Percentiles rank a stretch among this genome's conserved stretches.
phyloP scores from a whole-genome alignment of 2,329 filamentous ascomycete genomes.

The Rutstroemia sp. region DNA sequence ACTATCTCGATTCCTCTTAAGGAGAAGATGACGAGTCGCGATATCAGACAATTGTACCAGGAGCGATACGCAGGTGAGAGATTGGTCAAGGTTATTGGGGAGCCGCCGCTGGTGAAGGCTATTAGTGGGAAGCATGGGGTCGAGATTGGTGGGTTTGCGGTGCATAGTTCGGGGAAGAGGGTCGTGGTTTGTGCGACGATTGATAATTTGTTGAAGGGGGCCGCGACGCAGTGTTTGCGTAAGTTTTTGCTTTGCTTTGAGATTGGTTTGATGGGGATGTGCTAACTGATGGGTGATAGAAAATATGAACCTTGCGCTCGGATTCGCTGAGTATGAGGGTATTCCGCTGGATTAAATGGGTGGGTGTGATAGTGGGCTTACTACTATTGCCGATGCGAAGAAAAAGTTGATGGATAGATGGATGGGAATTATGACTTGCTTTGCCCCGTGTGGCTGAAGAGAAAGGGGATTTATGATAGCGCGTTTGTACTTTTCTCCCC shows the following conservation, averaged over 20 bases:
- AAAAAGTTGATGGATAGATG: no score
- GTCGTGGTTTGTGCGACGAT: constrained; percentile 93
- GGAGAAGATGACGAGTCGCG: constrained; percentile 79
- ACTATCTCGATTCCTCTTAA: constrained; percentile 86
- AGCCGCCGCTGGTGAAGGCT: constrained; percentile 76
- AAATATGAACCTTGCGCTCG: constrained; percentile 90
- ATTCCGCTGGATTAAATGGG: constrained; percentile 49
- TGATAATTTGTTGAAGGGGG: constrained; percentile 89
- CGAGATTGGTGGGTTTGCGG: constrained; percentile 93
- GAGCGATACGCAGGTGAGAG: constrained; percentile 94
- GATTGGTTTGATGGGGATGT: constrained; percentile 2
- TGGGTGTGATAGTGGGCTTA: no score
- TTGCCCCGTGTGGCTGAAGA: no score
- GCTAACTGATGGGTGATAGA: constrained; percentile 40
- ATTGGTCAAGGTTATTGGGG: constrained; percentile 85
- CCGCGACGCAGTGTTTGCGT: constrained; percentile 87
- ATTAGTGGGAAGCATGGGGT: constrained; percentile 82
- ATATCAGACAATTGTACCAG: constrained; percentile 91
- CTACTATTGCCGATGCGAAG: no score
- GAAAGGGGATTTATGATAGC: no score
- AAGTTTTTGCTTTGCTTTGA: constrained; percentile 36
- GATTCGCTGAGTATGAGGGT: constrained; percentile 81
- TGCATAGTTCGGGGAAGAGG: constrained; percentile 79
- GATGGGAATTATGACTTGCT: no score
- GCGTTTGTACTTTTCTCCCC: no score